These are phyloP conservation scores for Coemansia sp. DNA, from an alignment of 192 early-diverging fungal genomes.

Conservation along the genomic window DNA sequence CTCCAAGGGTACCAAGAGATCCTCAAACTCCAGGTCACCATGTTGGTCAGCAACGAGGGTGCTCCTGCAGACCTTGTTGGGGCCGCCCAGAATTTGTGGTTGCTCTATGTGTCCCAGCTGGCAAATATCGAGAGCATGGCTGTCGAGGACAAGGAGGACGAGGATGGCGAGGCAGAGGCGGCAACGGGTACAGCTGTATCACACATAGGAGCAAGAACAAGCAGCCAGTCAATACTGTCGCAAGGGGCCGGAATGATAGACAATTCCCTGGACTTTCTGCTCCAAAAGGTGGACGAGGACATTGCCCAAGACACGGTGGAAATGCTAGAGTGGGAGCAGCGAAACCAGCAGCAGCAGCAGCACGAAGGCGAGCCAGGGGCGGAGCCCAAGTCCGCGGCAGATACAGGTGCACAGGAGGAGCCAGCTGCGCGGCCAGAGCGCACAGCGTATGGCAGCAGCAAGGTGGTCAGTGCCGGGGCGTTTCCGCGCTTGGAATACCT, in stretches of 20 bases:
- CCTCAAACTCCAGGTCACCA: conserved; percentile 21
- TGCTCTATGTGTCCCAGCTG: conserved; percentile 31
- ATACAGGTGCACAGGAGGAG: not conserved
- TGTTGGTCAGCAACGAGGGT: conserved; percentile 15
- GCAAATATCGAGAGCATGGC: conserved; percentile 4
- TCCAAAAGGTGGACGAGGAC: conserved; percentile 33
- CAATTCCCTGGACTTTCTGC: conserved; percentile 28
- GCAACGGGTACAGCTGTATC: not conserved
- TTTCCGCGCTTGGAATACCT: conserved; percentile 31
- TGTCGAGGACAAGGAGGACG: not conserved
- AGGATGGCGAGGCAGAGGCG: not conserved
- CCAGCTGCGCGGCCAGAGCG: not conserved
- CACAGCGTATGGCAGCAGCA: not conserved
- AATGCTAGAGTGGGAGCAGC: conserved; percentile 19
- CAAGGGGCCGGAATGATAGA: conserved; percentile 2
- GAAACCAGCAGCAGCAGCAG: not conserved
- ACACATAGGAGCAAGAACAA: not conserved
- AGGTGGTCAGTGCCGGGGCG: not conserved
- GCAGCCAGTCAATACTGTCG: conserved; percentile 7
- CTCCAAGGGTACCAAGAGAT: conserved; percentile 30
- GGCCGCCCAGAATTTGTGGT: conserved; percentile 25
- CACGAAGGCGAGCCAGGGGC: not conserved
- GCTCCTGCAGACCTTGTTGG: conserved; percentile 23
- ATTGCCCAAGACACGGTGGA: conserved; percentile 35
- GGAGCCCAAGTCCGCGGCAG: not conserved